Conservation (phyloP, 129 eudicot genomes). For the Artemisia tridentata region DNA sequence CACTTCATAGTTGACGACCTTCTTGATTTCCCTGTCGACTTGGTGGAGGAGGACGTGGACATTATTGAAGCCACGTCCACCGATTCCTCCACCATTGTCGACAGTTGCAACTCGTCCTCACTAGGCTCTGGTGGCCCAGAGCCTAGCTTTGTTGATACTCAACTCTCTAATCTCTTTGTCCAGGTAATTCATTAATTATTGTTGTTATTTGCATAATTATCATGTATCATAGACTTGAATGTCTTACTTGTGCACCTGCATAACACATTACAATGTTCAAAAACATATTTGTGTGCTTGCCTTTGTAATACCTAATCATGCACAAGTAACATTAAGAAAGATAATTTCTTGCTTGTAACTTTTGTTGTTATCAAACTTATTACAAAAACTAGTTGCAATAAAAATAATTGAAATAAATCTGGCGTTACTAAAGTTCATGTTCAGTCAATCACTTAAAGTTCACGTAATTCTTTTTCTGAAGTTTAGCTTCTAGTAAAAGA, state of each 20-base stretch:
- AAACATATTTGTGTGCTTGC: too few species aligned
- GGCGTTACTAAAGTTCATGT: background rate
- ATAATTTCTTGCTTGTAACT: too few species aligned
- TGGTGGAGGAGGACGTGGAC: slow-evolving; percentile 11
- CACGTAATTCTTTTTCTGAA: background rate
- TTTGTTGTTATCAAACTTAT: too few species aligned
- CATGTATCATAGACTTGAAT: background rate
- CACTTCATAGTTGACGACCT: slow-evolving; percentile 65
- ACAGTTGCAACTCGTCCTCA: slow-evolving; percentile 49
- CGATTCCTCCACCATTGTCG: slow-evolving; percentile 39
- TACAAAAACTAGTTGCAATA: too few species aligned
- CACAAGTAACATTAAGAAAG: too few species aligned
- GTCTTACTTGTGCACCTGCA: too few species aligned
- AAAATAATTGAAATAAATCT: background rate
- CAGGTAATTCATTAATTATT: slow-evolving; percentile 45
- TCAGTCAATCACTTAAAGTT: background rate
- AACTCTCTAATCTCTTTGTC: slow-evolving; percentile 46
- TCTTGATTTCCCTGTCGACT: slow-evolving; percentile 61
- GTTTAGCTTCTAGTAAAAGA: slow-evolving; percentile 22
- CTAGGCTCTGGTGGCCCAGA: slow-evolving; percentile 30
- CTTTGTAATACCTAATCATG: too few species aligned
- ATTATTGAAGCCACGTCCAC: slow-evolving; percentile 16
- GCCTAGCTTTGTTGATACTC: slow-evolving; percentile 38
- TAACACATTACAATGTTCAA: too few species aligned
- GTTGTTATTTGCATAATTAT: background rate